A percentile compares a stretch with the other conserved stretches of the same genome.
Evolutionary conservation across 805 yeast genomes (phyloP).

Genomic region (Clavispora carvajalis): DNA sequence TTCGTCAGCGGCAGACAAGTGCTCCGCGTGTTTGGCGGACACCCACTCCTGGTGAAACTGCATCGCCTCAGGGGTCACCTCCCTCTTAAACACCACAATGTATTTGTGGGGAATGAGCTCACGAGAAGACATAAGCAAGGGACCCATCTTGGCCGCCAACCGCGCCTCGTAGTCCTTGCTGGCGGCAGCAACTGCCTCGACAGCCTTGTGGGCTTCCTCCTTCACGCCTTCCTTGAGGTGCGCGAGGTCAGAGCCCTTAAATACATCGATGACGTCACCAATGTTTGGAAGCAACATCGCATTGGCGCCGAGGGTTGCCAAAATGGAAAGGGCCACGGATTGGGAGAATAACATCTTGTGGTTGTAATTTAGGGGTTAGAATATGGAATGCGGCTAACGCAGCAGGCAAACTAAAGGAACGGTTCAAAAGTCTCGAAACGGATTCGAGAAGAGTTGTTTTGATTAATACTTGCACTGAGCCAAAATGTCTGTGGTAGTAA

Average conservation of each 20-base stretch:
- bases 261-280: constrained; percentile 35
- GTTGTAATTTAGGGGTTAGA: neutral
- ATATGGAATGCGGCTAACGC: neutral
- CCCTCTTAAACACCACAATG: constrained; percentile 78
- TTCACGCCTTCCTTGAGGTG: constrained; percentile 10
- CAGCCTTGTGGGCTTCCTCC: constrained; percentile 10
- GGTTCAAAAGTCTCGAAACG: neutral
- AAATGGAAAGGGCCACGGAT: constrained; percentile 39
- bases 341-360: constrained; percentile 33
- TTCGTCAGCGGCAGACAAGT: constrained; percentile 28
- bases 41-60: constrained; percentile 68
- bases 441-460: neutral
- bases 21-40: constrained; percentile 38
- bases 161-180: constrained; percentile 5
- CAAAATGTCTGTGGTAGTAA: neutral
- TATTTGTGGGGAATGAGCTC: constrained; percentile 65
- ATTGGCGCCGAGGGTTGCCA: constrained; percentile 36
- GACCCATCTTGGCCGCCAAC: constrained; percentile 7
- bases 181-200: constrained; percentile 1
- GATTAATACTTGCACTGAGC: neutral
- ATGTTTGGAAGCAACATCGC: constrained; percentile 59
- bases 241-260: constrained; percentile 16
- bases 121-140: constrained; percentile 11
- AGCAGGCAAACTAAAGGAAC: neutral
- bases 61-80: constrained; percentile 46